Base-by-base conservation (phyloP, 768 basidiomycete genomes). In the Crepidotus variabilis region DNA sequence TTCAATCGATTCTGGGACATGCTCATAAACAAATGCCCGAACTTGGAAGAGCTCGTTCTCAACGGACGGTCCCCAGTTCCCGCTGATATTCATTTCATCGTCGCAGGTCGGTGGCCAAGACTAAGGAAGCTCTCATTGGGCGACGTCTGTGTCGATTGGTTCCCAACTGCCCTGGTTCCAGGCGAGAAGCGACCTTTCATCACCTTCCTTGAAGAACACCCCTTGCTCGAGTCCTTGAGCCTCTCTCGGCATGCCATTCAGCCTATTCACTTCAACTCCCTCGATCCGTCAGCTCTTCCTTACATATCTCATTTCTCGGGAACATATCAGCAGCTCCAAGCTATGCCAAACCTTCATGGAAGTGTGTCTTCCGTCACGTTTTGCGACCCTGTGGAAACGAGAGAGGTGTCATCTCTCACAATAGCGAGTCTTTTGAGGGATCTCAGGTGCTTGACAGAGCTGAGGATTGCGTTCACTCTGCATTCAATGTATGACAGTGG, bases 401-500 rank as follows among this genome's bases (percentile, higher is more conserved):
- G 87, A 34, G 88, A 90, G 57, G 73, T 87, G 11, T 84, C 88
- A 5, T 82, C 84, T 0, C 75, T 86, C 18, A 74, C 81, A 5
- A 75, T 90, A 1, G 80, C 84, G 2, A 75, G 77, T 35, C 71
- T 87, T n/a, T 77, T 91, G 22, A 75, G 80, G 57, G 77, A 78
- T 49, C 63, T 90, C 20, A 77, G 78, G 18, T 73, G 74, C 4
- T 76, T 91, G 22, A 78, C 74, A 11, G 78, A 82, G 39, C 74
- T 91, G 54, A 83, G 78, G 52, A 80, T 90, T 45, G 74, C 81
- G 14, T 90, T 90, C 64, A 78, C 81, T 36, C 78, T 90, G 50
- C 86, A 90, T 63, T 84, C 84, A 1, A 83, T 84, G 63, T 90
- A 90, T 63, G 88, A 91, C 61, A 85, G 86, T 63, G 85, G 82